Evolutionary conservation across 2,329 filamentous ascomycete species (phyloP).

Genomic region (Arthroderma sp.): DNA sequence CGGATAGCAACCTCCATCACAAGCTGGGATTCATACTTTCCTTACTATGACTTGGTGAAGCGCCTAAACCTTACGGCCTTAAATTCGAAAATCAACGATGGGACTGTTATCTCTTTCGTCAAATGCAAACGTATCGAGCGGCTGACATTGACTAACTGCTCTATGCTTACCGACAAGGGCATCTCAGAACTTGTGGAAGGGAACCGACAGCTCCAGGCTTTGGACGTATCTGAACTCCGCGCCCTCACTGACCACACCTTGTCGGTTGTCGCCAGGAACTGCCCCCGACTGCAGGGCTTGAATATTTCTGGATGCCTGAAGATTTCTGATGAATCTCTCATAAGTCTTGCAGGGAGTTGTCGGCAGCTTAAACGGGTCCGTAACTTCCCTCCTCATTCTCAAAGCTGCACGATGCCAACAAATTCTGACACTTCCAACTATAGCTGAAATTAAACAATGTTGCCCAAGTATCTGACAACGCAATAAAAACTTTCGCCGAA

Average conservation of each 20-base stretch:
- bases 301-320: slow-evolving; percentile 80
- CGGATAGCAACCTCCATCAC: slow-evolving; percentile 69
- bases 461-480: slow-evolving; percentile 64
- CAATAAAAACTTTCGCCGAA: slow-evolving; percentile 72
- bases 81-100: slow-evolving; percentile 67
- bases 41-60: slow-evolving; percentile 81
- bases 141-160: slow-evolving; percentile 82
- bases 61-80: slow-evolving; percentile 78
- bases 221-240: slow-evolving; percentile 73
- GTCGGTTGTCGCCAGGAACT: slow-evolving; percentile 64
- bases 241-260: slow-evolving; percentile 74
- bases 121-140: slow-evolving; percentile 86
- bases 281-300: slow-evolving; percentile 72
- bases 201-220: slow-evolving; percentile 67
- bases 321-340: slow-evolving; percentile 76
- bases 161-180: slow-evolving; percentile 68
- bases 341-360: slow-evolving; percentile 67
- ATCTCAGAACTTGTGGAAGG: slow-evolving; percentile 65
- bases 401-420: slow-evolving; percentile 18
- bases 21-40: slow-evolving; percentile 63
- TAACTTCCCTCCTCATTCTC: slow-evolving; percentile 7
- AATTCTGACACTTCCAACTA: neutral
- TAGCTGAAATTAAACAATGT: slow-evolving; percentile 93
- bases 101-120: slow-evolving; percentile 67
- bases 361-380: slow-evolving; percentile 72